Conservation (phyloP, 2,329 filamentous ascomycete species). For the Blumeriella jaapii region DNA sequence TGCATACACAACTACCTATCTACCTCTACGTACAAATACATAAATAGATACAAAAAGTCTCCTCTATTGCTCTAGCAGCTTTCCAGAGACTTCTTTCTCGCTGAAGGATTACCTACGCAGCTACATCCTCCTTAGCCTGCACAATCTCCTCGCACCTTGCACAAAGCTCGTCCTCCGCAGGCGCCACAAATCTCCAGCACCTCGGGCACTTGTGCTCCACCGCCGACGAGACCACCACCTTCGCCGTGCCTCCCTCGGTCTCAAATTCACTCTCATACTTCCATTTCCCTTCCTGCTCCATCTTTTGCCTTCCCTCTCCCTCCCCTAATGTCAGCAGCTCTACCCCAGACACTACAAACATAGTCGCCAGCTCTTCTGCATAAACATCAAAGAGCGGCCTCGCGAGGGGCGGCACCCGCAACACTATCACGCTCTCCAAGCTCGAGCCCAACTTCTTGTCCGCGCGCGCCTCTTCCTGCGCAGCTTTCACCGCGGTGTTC, state of each 20-base stretch:
- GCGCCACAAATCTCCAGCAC: slow-evolving; percentile 81
- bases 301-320: too few species aligned
- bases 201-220: slow-evolving; percentile 61
- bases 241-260: slow-evolving; percentile 15
- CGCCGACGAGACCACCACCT: slow-evolving; percentile 31
- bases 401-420: slow-evolving; percentile 34
- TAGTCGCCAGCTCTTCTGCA: slow-evolving; percentile 34
- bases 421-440: slow-evolving; percentile 61
- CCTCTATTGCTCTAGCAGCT: too few species aligned
- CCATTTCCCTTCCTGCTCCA: slow-evolving; percentile 36
- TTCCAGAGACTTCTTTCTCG: too few species aligned
- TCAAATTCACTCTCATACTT: slow-evolving; percentile 25
- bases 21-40: too few species aligned
- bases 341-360: slow-evolving; percentile 61
- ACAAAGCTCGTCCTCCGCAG: slow-evolving; percentile 56
- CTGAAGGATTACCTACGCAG: too few species aligned
- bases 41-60: too few species aligned
- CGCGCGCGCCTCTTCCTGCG: slow-evolving; percentile 60
- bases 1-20: too few species aligned
- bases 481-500: slow-evolving; percentile 58
- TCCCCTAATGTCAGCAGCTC: slow-evolving; percentile 33
- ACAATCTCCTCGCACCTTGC: slow-evolving; percentile 60
- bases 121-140: too few species aligned
- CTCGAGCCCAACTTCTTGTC: slow-evolving; percentile 69
- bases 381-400: slow-evolving; percentile 22